Evolutionary conservation across 1,139 yeast genomes (phyloP).

Genomic region (Suhomyces panamericanus): DNA sequence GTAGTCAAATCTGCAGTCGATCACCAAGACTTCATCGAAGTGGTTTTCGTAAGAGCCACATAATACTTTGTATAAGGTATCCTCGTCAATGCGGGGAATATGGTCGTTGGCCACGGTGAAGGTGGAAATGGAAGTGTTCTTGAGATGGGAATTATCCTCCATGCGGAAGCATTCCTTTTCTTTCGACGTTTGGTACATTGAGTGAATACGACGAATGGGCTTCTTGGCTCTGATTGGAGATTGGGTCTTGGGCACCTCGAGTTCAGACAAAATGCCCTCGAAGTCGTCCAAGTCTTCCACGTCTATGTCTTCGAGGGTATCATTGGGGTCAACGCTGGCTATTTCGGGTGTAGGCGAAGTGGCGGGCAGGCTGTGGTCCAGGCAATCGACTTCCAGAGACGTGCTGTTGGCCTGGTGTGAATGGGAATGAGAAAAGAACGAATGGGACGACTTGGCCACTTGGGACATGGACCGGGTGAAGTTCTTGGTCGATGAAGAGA

Average conservation of each 20-base stretch:
- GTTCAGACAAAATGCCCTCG: background rate
- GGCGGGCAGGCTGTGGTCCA: background rate
- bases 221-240: conserved; percentile 10
- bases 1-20: conserved; percentile 92
- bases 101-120: conserved; percentile 58
- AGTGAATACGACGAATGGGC: conserved; percentile 58
- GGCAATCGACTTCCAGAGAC: conserved; percentile 6
- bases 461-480: conserved; percentile 24
- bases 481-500: conserved; percentile 20
- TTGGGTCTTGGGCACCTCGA: background rate
- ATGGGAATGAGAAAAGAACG: conserved; percentile 3
- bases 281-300: background rate
- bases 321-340: conserved; percentile 1
- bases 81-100: conserved; percentile 71
- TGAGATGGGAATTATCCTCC: conserved; percentile 42
- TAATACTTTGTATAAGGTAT: conserved; percentile 62
- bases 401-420: background rate
- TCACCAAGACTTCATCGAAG: conserved; percentile 61
- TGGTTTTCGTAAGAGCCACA: conserved; percentile 53
- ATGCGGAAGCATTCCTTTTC: conserved; percentile 33
- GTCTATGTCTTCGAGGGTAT: conserved; percentile 3
- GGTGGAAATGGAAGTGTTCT: conserved; percentile 44
- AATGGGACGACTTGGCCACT: conserved; percentile 15
- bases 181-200: conserved; percentile 56
- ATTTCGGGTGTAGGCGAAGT: background rate